Evolutionary conservation across 2,329 filamentous ascomycete genomes (phyloP).

Genomic region (Venturia effusa): DNA sequence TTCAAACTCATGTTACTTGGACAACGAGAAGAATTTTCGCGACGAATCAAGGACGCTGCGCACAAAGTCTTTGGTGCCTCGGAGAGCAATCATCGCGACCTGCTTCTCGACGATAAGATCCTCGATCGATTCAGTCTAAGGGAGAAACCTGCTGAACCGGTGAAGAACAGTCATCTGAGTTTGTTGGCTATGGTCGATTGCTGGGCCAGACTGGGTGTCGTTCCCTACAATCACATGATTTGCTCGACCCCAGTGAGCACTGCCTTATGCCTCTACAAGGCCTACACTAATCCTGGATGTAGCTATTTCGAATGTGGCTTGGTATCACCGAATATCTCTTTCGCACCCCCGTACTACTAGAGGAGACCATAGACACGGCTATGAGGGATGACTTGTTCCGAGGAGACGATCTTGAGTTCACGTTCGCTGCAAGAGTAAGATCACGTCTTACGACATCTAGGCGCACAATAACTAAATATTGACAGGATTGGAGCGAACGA

Average conservation of each 20-base stretch:
- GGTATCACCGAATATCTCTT: slow-evolving; percentile 97
- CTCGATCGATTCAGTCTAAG: slow-evolving; percentile 84
- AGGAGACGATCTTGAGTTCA: slow-evolving; percentile 94
- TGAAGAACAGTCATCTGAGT: slow-evolving; percentile 88
- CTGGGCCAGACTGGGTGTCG: slow-evolving; percentile 87
- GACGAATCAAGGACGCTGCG: slow-evolving; percentile 69
- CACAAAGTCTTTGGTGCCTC: slow-evolving; percentile 55
- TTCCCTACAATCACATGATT: slow-evolving; percentile 99
- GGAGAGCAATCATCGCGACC: slow-evolving; percentile 43
- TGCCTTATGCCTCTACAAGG: background rate
- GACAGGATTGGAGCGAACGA: slow-evolving; percentile 80
- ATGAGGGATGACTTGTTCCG: slow-evolving; percentile 85
- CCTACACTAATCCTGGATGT: background rate
- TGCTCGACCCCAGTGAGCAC: slow-evolving; percentile 77
- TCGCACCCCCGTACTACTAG: slow-evolving; percentile 66
- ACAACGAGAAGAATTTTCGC: slow-evolving; percentile 60
- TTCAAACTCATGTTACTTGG: slow-evolving; percentile 96
- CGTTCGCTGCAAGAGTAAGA: slow-evolving; percentile 72
- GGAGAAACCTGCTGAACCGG: slow-evolving; percentile 51
- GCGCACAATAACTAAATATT: too few relatives aligned
- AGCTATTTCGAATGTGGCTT: slow-evolving; percentile 88
- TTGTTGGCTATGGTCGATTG: slow-evolving; percentile 96
- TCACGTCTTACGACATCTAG: background rate
- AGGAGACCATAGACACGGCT: slow-evolving; percentile 75
- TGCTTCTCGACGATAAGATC: slow-evolving; percentile 68